phyloP scores from a whole-genome alignment of 2,329 filamentous ascomycete species.

The Fusarium torulosum region DNA sequence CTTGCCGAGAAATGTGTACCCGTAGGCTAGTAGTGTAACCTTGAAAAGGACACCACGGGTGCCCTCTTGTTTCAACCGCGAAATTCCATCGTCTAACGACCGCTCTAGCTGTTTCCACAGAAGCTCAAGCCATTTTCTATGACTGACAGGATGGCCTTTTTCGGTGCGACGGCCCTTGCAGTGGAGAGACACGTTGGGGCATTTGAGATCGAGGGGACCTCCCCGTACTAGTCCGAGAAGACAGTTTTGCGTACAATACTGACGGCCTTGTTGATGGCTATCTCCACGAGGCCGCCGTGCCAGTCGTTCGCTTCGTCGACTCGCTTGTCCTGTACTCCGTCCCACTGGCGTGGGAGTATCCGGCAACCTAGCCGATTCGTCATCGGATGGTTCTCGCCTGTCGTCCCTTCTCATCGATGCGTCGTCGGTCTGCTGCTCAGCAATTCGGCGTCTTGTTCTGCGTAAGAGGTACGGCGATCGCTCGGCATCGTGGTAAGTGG shows the following conservation, averaged over 20 bases:
- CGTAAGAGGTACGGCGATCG: background rate
- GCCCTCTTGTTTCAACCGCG: constrained; percentile 48
- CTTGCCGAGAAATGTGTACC: constrained; percentile 60
- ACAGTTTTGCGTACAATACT: background rate
- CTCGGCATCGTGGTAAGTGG: background rate
- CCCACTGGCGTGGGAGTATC: background rate
- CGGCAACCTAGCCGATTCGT: background rate
- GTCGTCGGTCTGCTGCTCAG: background rate
- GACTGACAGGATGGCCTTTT: constrained; percentile 48
- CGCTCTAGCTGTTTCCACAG: constrained; percentile 50
- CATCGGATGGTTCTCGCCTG: background rate
- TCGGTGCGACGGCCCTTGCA: background rate
- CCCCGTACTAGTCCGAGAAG: background rate
- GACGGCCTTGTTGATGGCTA: background rate
- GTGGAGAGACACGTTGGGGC: constrained; percentile 49
- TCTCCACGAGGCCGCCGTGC: background rate
- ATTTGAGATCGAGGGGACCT: constrained; percentile 15
- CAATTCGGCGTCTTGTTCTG: background rate
- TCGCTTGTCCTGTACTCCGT: background rate
- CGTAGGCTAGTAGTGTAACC: constrained; percentile 55
- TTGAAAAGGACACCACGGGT: constrained; percentile 57
- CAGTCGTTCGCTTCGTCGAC: background rate
- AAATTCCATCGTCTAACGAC: constrained; percentile 51
- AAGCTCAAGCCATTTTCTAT: constrained; percentile 47
- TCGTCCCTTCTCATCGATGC: background rate